phyloP scores from a whole-genome alignment of 495 filamentous ascomycete genomes.

The Clavariopsis aquatica region DNA sequence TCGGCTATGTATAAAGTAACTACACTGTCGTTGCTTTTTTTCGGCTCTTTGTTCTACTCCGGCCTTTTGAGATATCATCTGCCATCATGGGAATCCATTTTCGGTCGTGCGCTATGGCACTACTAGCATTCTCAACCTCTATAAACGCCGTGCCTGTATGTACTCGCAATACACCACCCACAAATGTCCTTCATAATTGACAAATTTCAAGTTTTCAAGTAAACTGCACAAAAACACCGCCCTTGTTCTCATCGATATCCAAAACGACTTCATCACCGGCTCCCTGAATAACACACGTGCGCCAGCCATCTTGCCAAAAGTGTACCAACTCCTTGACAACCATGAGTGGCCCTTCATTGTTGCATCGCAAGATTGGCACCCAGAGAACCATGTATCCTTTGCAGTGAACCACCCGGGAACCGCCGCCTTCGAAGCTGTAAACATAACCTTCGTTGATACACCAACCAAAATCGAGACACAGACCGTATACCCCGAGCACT shows the following conservation, averaged over 20 bases:
- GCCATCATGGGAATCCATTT: background rate
- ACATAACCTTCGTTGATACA: slow-evolving; percentile 19
- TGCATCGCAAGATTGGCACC: slow-evolving; percentile 43
- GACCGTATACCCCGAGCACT: slow-evolving; percentile 39
- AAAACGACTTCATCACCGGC: slow-evolving; percentile 44
- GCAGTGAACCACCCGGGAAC: slow-evolving; percentile 3
- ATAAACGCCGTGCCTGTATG: background rate
- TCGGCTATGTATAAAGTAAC: background rate
- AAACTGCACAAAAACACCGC: slow-evolving; percentile 41
- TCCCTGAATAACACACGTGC: slow-evolving; percentile 40
- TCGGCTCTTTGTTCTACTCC: background rate
- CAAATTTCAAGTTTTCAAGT: slow-evolving; percentile 20
- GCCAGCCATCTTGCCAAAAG: slow-evolving; percentile 39
- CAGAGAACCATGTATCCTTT: slow-evolving; percentile 39
- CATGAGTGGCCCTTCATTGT: slow-evolving; percentile 44
- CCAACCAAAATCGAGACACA: slow-evolving; percentile 39
- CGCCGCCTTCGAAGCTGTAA: background rate
- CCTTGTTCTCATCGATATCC: slow-evolving; percentile 42
- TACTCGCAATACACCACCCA: background rate
- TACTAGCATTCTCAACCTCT: background rate
- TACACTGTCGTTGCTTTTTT: background rate
- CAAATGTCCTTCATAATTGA: background rate
- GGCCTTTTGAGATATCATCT: background rate
- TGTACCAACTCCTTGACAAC: slow-evolving; percentile 41
- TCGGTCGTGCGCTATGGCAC: background rate